Percentiles rank a stretch among this genome's conserved stretches.
Conservation (phyloP, 75 land plant genomes). For the Selaginella moellendorffii region DNA sequence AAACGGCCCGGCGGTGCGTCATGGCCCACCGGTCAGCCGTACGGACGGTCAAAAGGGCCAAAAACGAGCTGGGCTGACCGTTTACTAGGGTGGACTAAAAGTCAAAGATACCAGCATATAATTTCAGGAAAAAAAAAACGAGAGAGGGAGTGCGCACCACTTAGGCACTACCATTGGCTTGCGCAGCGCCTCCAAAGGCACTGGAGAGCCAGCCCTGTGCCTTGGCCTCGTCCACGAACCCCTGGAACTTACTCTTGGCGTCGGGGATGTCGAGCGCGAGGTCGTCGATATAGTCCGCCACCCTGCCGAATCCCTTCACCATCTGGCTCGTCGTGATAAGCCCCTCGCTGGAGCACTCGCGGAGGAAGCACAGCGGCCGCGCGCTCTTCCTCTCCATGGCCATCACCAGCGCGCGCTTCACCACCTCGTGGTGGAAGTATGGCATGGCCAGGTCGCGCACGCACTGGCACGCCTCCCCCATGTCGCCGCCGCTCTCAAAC, state of each 20-base stretch:
- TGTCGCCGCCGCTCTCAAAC: constrained; percentile 47
- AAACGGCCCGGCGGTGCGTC: too few relatives aligned
- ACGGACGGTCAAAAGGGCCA: too few relatives aligned
- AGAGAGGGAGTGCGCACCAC: too few relatives aligned
- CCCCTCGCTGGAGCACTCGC: constrained; percentile 20
- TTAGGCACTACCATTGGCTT: too few relatives aligned
- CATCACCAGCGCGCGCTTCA: constrained; percentile 35
- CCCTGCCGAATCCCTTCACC: constrained; percentile 35
- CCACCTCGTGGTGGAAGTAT: constrained; percentile 49
- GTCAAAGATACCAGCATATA: too few relatives aligned
- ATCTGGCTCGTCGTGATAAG: constrained; percentile 36
- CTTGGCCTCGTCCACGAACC: constrained; percentile 29
- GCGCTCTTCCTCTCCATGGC: constrained; percentile 36
- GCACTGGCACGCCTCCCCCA: constrained; percentile 34
- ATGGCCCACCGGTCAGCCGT: too few relatives aligned
- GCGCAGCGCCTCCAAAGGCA: too few relatives aligned
- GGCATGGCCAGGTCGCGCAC: constrained; percentile 42
- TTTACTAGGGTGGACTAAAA: too few relatives aligned
- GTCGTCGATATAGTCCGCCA: constrained; percentile 36
- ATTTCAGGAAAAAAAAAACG: too few relatives aligned
- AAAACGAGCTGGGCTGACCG: too few relatives aligned
- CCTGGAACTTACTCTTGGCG: constrained; percentile 17
- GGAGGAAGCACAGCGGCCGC: background rate
- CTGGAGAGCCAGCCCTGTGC: constrained; percentile 33
- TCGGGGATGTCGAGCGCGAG: constrained; percentile 38